Evolutionary conservation across 2,329 filamentous ascomycete species (phyloP), one percentile per base, ranked within the genome.

Genomic region (Graphilbum sp.): DNA sequence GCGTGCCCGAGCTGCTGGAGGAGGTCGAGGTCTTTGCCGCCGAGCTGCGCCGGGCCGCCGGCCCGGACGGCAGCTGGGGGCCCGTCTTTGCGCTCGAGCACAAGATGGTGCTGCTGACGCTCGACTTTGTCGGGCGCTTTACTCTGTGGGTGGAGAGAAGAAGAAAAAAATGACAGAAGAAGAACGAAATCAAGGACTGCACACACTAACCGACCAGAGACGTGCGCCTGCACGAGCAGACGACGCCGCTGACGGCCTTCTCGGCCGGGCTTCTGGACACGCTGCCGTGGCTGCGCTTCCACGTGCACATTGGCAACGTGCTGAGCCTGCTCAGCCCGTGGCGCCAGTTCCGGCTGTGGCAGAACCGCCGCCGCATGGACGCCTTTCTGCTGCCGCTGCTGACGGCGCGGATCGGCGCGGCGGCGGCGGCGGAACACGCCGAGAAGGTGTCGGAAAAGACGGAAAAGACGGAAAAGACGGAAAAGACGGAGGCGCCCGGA

Each of bases 1-100:
- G 58, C 9, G 46, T 58, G 11, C 55, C 55, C 2, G 45, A 43
- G 13, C 51, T 56, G 36, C 44, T 54, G 12, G 52, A 56, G 20
- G 50, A 54, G 39, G 48, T 46, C 21, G 43, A 46, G 36, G 46
- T 50, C 23, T 52, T 51, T 40, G 46, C 46, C 25, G 48, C 48
- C 19, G 41, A 43, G 19, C 45, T 56, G 32, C 37, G 44, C 32
- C 40, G 46, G 30, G 34, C 36, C 1, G 51, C 49, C 8, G 36
- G 36, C 8, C 37, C 38, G 8, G 49, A 44, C 5, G 42, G 50
- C 33, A 40, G 45, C 8, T 42, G 38, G 38, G 42, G 43, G 20
- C 23, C 33, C 10, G 29, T 45, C 10, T 46, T 55, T 16, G 44
- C 46, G 15, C 43, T 57, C 2, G 52, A 54, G 35, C 16, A 35